Base-by-base conservation (phyloP, 2,329 filamentous ascomycete species). In the Ceratocystis huliohia region DNA sequence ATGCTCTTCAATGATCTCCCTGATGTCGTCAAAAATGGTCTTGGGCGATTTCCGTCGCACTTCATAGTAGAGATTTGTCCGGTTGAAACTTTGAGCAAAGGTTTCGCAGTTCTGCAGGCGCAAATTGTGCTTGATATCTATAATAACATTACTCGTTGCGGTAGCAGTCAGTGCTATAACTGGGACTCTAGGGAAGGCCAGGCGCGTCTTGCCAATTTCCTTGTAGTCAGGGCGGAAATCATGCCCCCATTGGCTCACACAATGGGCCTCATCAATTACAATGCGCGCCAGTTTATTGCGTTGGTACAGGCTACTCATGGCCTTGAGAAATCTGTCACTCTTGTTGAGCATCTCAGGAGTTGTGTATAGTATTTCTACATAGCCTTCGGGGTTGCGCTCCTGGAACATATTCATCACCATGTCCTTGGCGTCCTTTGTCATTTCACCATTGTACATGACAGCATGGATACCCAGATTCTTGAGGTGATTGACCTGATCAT, bases 231-330 rank as follows among this genome's bases (percentile, higher is more conserved):
- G 93, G 59, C 95, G 85, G 74, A 99, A 99, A 74, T 99, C 94
- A 71, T 99, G 94, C 0, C 94, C 94, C 94, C 94, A 99, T 78
- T 99, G 92, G 75, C 94, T 97, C 30, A 99, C 93, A 75, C 94
- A 99, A 74, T 99, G 94, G n/a, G 94, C 94, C 77, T 99, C 95
- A 71, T 99, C 94, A 69, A 99, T 96, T 65, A 99, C 94, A 62
- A 99, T 84, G 30, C 94, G 85, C 17, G 95, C 93, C 64, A 99
- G 84, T 71, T 87, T 89, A 2, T 81, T 79, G 63, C 84, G 84
- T 15, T 76, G 75, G 74, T 96, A 82, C n/a, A 99, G 79, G 1
- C 78, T 79, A 64, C 83, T 77, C 69, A 99, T 80, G 2, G 80
- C 82, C 64, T 80, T 81, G 67, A 85, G 78, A 74, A 97, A 88